Evolutionary conservation across 176 grass and related monocot genomes (phyloP), one percentile per base, ranked within the genome.

Genomic region (Avena insularis): DNA sequence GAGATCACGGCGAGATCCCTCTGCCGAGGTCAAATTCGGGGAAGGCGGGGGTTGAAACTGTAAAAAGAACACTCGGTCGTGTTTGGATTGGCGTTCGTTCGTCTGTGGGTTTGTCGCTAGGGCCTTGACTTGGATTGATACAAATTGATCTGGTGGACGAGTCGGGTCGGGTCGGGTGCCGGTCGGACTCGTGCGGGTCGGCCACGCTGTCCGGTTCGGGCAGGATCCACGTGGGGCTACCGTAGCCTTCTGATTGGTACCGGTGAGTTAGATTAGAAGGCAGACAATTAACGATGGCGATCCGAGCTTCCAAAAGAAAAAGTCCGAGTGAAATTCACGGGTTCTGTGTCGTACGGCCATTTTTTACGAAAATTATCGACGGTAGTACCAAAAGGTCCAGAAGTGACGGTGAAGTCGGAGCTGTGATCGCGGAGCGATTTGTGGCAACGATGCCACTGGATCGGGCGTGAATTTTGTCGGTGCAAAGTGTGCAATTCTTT

Each of bases 1-100:
- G n/a, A 69, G 86, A 77, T 46, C 80, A 25, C 65, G 46, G 46
- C 45, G 71, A 90, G 71, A 86, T 83, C 89, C 70, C 84, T 76
- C 45, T 15, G 46, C 13, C 3, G 36, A 5, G 38, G 38, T 10
- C 2, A 27, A 90, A 36, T 78, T 72, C 64, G 27, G 63, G 54
- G 20, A 57, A 82, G 21, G 14, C 12, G 31, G 21, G 72, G 88
- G 78, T 16, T 50, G 71, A 64, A 64, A 56, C 63, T 23, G 73
- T 83, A 83, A 90, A 70, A 2, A 0, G 9, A 43, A 43, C 38
- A 1, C 0, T 10, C 15, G 19, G 0, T 68, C 33, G 88, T 46
- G 78, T 27, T 90, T 77, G 83, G 46, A 46, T 73, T 64, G 45
- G 73, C 78, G 89, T 67, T 64, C 66, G 89, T 66, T 63, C 65